Evolutionary conservation across 139 green algal genomes (phyloP).

Genomic region (Chlorella sp.): DNA sequence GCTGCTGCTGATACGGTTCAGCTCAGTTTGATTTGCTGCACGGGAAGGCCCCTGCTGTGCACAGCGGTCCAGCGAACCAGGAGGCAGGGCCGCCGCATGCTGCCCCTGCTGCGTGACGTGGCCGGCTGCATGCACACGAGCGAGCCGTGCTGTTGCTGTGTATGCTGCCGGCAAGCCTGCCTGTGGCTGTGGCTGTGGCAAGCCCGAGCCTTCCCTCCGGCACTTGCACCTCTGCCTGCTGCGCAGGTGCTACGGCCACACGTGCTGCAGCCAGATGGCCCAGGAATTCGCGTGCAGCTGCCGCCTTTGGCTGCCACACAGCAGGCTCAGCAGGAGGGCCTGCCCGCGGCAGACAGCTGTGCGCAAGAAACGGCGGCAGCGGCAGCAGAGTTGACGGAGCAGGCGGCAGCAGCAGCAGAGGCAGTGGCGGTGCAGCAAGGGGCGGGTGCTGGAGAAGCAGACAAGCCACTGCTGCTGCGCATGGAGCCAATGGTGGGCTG

Average conservation of each 20-base stretch:
- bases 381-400: not conserved
- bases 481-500: slow-evolving; percentile 20
- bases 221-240: not conserved
- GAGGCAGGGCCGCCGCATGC: too few species aligned
- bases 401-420: not conserved
- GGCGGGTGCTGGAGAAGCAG: too few species aligned
- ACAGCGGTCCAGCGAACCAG: too few species aligned
- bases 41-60: too few species aligned
- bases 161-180: too few species aligned
- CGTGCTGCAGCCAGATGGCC: not conserved
- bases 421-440: not conserved
- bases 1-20: not conserved
- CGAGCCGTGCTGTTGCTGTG: too few species aligned
- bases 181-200: too few species aligned
- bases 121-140: too few species aligned
- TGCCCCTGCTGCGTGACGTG: too few species aligned
- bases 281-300: slow-evolving; percentile 25
- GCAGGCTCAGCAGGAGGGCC: not conserved
- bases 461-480: not conserved
- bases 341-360: too few species aligned
- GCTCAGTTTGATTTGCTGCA: too few species aligned
- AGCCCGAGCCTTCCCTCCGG: too few species aligned
- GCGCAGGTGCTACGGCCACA: not conserved
- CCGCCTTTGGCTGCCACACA: not conserved
- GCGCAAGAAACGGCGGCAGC: not conserved